Evolutionary conservation across 1,284 basidiomycete genomes (phyloP).

Genomic region (Vanrija sp.): DNA sequence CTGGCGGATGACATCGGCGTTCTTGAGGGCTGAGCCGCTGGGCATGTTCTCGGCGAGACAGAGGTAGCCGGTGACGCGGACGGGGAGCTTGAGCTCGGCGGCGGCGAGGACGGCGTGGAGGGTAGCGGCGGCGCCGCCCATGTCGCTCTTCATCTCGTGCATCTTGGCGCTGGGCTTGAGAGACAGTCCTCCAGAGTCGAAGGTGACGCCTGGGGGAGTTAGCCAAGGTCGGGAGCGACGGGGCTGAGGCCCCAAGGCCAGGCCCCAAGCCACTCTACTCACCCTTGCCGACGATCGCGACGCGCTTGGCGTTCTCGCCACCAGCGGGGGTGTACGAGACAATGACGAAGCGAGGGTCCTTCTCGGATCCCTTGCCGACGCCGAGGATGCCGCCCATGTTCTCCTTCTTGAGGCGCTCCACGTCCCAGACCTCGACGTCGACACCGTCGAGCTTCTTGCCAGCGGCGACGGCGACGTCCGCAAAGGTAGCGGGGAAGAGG

Average conservation of each 20-base stretch:
- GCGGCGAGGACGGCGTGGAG: conserved; percentile 15
- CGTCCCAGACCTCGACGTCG: conserved; percentile 15
- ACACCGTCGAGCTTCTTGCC: conserved; percentile 7
- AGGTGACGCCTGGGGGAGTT: conserved; percentile 5
- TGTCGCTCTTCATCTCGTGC: conserved; percentile 21
- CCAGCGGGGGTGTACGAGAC: conserved; percentile 10
- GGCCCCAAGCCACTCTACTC: too few relatives aligned
- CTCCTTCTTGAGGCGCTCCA: conserved; percentile 9
- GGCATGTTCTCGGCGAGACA: conserved; percentile 22
- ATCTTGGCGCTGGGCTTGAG: conserved; percentile 16
- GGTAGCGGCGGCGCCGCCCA: conserved; percentile 16
- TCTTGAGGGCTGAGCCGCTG: conserved; percentile 11
- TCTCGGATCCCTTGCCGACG: conserved; percentile 12
- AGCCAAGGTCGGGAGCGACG: too few relatives aligned
- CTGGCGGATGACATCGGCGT: conserved; percentile 16
- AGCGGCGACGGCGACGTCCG: conserved; percentile 5
- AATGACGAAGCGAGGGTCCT: conserved; percentile 14
- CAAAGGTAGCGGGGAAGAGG: conserved; percentile 12
- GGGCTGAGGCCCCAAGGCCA: too few relatives aligned
- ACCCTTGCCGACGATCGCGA: conserved; percentile 17
- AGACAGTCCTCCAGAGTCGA: conserved; percentile 17
- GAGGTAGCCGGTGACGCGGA: conserved; percentile 15
- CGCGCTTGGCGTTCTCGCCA: conserved; percentile 7
- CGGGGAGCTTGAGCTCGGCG: conserved; percentile 12
- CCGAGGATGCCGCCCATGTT: conserved; percentile 10